Base-by-base conservation (phyloP, 2,329 filamentous ascomycete species). In the Arachnopeziza araneosa region DNA sequence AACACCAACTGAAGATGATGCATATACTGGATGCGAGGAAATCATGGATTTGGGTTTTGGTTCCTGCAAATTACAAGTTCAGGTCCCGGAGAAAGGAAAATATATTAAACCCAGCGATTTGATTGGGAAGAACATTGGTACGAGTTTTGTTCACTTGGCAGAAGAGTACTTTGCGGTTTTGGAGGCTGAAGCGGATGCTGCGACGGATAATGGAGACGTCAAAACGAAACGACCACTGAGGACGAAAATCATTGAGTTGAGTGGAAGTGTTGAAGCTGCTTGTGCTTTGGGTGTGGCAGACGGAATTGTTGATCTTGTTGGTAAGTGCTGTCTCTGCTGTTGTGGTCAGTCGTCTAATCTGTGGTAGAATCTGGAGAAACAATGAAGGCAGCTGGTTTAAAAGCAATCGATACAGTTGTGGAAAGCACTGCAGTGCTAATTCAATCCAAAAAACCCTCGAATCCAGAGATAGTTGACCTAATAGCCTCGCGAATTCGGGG, bases 241-340 rank as follows among this genome's bases (percentile, higher is more conserved):
- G 70, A 98, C 95, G 10, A 92, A 91, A 71, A 92, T 99, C 70
- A 91, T 96, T 71, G 96, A 95, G 75, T 83, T 98, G 62, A 95
- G 93, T 66, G 95, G 95, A 19, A 98, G 93, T 80, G 95, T 99
- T 36, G 95, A 99, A 78, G 93, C 95, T 56, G 93, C 95, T 49
- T 99, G 95, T 73, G 93, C 95, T 22, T 80, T 99, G 58, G 95
- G 95, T 57, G 93, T 98, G 26, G 95, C 95, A 51, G 93, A 98
- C 73, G 95, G 93, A 55, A 97, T 99, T 73, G 92, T 99, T 53
- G 95, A 99, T 78, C 86, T 99, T 60, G 95, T 99, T 72, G 92
- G 91, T 95, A 76, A 73, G 89, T 64, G 53, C 12, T 54, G 9
- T 19, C 5, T 44, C 17, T 44, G 12, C 3, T 4, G 36, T 14